Percentiles rank a stretch among this genome's conserved stretches.
Evolutionary conservation across 148 eudicot genomes (phyloP).

Genomic region (Rheum nobile): DNA sequence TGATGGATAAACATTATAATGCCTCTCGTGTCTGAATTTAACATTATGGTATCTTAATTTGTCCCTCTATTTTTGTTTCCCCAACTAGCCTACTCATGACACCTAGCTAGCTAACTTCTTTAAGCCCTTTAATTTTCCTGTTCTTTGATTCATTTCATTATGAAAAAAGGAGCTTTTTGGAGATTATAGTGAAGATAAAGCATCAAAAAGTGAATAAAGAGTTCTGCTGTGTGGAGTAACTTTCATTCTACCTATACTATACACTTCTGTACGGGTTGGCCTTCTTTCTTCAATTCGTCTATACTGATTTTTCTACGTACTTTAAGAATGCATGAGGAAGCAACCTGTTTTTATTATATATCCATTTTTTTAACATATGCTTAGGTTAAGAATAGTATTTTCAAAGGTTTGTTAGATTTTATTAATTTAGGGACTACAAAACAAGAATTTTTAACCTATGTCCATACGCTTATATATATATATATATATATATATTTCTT

Average conservation of each 20-base stretch:
- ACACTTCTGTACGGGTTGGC: not conserved
- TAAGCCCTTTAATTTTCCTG: not conserved
- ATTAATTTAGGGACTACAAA: too few relatives aligned
- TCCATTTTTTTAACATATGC: too few relatives aligned
- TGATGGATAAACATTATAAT: constrained; percentile 1
- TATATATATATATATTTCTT: not conserved
- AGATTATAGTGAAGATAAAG: constrained; percentile 2
- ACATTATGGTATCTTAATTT: not conserved
- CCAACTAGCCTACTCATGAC: not conserved
- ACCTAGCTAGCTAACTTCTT: not conserved
- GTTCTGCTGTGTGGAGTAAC: not conserved
- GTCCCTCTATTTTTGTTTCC: not conserved
- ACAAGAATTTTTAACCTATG: too few relatives aligned
- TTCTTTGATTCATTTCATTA: not conserved
- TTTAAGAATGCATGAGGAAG: not conserved
- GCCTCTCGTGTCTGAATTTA: not conserved
- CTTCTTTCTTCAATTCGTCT: not conserved
- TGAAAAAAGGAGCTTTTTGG: not conserved
- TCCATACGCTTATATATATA: too few relatives aligned
- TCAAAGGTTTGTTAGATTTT: too few relatives aligned
- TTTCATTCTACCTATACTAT: constrained; percentile 1
- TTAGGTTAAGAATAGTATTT: too few relatives aligned
- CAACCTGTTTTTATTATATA: not conserved
- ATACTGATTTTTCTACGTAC: not conserved
- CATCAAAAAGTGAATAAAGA: not conserved